A percentile compares a stretch with the other conserved stretches of the same genome.
Conservation (phyloP, 306 rosid species). For the Malus orientalis region DNA sequence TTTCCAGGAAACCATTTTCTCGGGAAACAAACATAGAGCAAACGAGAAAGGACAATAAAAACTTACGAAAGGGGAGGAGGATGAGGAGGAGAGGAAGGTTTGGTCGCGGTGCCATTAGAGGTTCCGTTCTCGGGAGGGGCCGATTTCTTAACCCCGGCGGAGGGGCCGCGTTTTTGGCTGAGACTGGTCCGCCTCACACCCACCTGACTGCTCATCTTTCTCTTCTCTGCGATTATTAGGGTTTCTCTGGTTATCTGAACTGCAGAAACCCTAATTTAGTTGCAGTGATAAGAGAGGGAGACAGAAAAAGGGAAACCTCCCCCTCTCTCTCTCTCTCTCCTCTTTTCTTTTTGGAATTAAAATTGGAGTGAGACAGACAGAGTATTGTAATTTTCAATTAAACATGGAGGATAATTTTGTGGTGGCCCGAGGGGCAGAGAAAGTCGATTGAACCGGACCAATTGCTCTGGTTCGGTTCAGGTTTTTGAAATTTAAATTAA, state of each 20-base stretch:
- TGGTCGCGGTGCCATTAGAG: conserved; percentile 33
- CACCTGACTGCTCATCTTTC: conserved; percentile 59
- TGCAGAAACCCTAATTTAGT: background rate
- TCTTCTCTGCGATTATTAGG: background rate
- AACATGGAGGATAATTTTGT: background rate
- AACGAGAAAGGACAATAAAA: background rate
- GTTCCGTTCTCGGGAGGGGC: conserved; percentile 31
- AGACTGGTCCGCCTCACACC: conserved; percentile 39
- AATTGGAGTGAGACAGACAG: background rate
- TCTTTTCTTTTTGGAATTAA: background rate
- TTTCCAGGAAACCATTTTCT: background rate
- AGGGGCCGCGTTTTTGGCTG: conserved; percentile 43
- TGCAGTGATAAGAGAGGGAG: background rate
- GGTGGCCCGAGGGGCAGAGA: too few species aligned
- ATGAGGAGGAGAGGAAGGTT: conserved; percentile 64
- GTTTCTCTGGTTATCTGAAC: background rate
- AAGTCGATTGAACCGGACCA: too few species aligned
- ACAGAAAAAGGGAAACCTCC: background rate
- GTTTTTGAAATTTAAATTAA: too few species aligned
- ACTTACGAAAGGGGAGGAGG: conserved; percentile 25
- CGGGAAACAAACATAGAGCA: background rate
- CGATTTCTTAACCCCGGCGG: conserved; percentile 39
- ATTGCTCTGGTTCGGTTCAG: too few species aligned
- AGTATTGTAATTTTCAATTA: background rate
- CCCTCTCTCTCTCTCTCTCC: background rate